phyloP scores from a whole-genome alignment of 2,329 filamentous ascomycete genomes.

The Balansia obtecta region DNA sequence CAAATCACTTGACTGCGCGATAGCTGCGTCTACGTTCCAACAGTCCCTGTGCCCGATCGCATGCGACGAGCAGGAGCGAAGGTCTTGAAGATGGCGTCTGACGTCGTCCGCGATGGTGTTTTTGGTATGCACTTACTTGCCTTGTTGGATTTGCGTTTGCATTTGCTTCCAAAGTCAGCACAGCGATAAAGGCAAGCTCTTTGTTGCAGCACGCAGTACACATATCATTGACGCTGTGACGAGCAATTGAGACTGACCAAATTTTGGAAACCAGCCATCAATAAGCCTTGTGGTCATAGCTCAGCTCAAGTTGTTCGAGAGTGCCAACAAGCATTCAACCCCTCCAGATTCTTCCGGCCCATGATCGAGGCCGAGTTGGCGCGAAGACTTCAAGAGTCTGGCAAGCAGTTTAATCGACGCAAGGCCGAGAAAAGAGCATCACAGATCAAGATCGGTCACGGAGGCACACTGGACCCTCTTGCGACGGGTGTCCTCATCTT shows the following conservation, averaged over 20 bases:
- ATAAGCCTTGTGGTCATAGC: conserved; percentile 78
- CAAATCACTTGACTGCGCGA: neutral
- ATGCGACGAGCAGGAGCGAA: conserved; percentile 19
- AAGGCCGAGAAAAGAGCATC: conserved; percentile 43
- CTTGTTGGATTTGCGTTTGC: neutral
- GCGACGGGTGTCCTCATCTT: conserved; percentile 88
- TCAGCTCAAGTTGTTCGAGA: conserved; percentile 87
- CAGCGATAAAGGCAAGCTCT: no score
- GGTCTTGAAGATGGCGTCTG: conserved; percentile 39
- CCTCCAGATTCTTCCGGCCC: conserved; percentile 66
- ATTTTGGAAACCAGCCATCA: conserved; percentile 54
- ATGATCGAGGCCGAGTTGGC: conserved; percentile 54
- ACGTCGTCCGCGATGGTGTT: conserved; percentile 42
- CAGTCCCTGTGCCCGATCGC: conserved; percentile 10
- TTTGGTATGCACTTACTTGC: conserved; percentile 37
- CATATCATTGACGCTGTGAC: neutral
- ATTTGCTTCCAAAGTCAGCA: no score
- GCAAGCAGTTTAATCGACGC: conserved; percentile 47
- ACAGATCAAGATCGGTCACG: conserved; percentile 89
- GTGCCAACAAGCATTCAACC: conserved; percentile 73
- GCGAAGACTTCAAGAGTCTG: conserved; percentile 42
- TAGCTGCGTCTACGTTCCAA: neutral
- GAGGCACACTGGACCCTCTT: conserved; percentile 86
- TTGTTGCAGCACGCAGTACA: neutral
- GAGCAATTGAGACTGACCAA: neutral